phyloP scores from a whole-genome alignment of 371 early-diverging fungal genomes.

The Actinomucor elegans region DNA sequence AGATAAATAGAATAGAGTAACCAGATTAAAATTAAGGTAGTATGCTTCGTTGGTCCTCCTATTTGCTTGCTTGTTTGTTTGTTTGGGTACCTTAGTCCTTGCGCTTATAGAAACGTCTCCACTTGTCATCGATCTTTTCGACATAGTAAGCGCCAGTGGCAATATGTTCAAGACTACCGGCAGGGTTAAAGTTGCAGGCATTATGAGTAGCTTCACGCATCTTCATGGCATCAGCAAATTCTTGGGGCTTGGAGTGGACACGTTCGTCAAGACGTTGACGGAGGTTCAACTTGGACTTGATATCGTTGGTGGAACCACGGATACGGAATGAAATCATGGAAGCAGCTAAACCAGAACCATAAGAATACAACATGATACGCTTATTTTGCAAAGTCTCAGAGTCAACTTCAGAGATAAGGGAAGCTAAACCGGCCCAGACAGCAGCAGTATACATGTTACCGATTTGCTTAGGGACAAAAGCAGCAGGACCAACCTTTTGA shows the following conservation, averaged over 20 bases:
- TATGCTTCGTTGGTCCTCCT: too few relatives aligned
- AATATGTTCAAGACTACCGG: conserved; percentile 56
- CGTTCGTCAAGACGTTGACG: conserved; percentile 73
- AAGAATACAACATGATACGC: conserved; percentile 91
- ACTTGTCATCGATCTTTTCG: conserved; percentile 87
- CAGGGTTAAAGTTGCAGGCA: conserved; percentile 77
- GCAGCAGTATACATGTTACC: conserved; percentile 98
- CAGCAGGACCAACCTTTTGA: conserved; percentile 79
- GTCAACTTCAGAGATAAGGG: conserved; percentile 76
- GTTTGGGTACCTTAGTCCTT: too few relatives aligned
- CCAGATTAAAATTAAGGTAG: too few relatives aligned
- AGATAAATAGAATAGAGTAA: too few relatives aligned
- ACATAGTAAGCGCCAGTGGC: conserved; percentile 83
- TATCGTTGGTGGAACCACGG: conserved; percentile 57
- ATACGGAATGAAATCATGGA: conserved; percentile 93
- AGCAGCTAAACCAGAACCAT: conserved; percentile 96
- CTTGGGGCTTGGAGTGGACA: conserved; percentile 71
- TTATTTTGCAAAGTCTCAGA: conserved; percentile 74
- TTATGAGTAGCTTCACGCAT: conserved; percentile 89
- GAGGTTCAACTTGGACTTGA: conserved; percentile 68
- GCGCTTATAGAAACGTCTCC: conserved; percentile 85
- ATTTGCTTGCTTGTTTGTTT: too few relatives aligned
- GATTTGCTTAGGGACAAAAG: conserved; percentile 84
- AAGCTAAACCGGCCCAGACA: conserved; percentile 87
- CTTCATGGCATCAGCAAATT: conserved; percentile 82